phyloP scores from a whole-genome alignment of 495 filamentous ascomycete genomes.

The Aspergillus bridgeri region DNA sequence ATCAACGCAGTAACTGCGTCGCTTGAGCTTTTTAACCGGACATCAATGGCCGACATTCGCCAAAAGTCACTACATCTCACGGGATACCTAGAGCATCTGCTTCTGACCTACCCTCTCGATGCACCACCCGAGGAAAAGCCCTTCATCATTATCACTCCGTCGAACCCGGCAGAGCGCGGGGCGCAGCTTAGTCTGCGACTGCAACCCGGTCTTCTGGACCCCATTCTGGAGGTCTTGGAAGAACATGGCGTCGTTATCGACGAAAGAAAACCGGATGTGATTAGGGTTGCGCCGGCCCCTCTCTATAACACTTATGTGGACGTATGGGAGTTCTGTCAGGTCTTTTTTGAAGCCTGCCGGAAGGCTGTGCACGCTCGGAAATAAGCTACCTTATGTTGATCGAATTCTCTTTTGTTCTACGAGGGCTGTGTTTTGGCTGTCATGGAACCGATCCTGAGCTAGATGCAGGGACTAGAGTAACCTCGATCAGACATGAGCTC shows the following conservation, averaged over 20 bases:
- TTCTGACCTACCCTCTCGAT: constrained; percentile 44
- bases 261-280: constrained; percentile 84
- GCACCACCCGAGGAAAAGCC: constrained; percentile 38
- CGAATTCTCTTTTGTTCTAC: too few species aligned
- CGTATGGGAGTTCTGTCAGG: constrained; percentile 69
- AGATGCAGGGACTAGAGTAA: not conserved
- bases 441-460: not conserved
- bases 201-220: constrained; percentile 60
- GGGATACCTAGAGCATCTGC: constrained; percentile 70
- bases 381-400: not conserved
- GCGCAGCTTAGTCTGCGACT: constrained; percentile 83
- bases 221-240: constrained; percentile 66
- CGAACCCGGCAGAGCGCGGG: constrained; percentile 66
- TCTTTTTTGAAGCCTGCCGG: constrained; percentile 38
- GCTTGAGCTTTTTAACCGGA: constrained; percentile 72
- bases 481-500: not conserved
- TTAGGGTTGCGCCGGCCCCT: constrained; percentile 87
- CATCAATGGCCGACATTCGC: constrained; percentile 66
- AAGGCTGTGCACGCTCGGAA: constrained; percentile 26
- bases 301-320: constrained; percentile 85
- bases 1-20: constrained; percentile 67
- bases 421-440: not conserved
- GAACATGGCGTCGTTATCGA: constrained; percentile 74
- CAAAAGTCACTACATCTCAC: constrained; percentile 75
- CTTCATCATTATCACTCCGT: constrained; percentile 80